Conservation (phyloP, 805 yeast species). For the Blastobotrys mokoenaii region DNA sequence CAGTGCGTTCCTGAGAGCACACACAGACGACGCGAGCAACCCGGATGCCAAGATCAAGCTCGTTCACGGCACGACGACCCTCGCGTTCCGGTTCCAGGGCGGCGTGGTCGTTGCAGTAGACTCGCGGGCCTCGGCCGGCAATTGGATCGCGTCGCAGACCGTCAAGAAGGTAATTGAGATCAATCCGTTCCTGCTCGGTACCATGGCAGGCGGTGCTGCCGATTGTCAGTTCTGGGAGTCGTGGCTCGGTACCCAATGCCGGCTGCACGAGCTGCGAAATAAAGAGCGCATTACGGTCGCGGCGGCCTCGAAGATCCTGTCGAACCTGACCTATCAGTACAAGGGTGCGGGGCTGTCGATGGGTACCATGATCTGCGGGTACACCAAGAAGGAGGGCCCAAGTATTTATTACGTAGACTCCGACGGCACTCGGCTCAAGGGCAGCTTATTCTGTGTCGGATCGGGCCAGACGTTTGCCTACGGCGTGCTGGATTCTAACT, state of each 20-base stretch:
- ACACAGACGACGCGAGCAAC: slow-evolving; percentile 87
- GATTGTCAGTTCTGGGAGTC: slow-evolving; percentile 99
- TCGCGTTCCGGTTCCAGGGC: slow-evolving; percentile 92
- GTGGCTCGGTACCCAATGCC: slow-evolving; percentile 95
- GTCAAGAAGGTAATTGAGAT: slow-evolving; percentile 96
- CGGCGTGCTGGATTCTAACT: slow-evolving; percentile 92
- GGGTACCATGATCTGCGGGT: slow-evolving; percentile 99
- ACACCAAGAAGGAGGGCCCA: slow-evolving; percentile 91
- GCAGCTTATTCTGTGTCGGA: slow-evolving; percentile 94
- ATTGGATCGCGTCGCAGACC: slow-evolving; percentile 96
- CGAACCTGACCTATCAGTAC: slow-evolving; percentile 84
- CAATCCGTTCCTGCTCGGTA: slow-evolving; percentile 89
- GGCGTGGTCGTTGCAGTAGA: slow-evolving; percentile 95
- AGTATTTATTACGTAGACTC: slow-evolving; percentile 93
- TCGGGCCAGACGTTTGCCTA: slow-evolving; percentile 99
- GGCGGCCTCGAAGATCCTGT: slow-evolving; percentile 89
- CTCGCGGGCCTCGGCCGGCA: slow-evolving; percentile 96
- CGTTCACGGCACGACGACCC: slow-evolving; percentile 98
- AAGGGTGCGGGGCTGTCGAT: slow-evolving; percentile 97
- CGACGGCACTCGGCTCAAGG: slow-evolving; percentile 92
- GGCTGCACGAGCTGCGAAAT: slow-evolving; percentile 88
- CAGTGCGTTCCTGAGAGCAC: slow-evolving; percentile 90
- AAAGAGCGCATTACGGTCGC: slow-evolving; percentile 93
- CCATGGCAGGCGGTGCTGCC: slow-evolving; percentile 99
- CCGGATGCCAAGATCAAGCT: slow-evolving; percentile 93